Conservation (phyloP, 306 rosid genomes). For the Cicer bijugum region DNA sequence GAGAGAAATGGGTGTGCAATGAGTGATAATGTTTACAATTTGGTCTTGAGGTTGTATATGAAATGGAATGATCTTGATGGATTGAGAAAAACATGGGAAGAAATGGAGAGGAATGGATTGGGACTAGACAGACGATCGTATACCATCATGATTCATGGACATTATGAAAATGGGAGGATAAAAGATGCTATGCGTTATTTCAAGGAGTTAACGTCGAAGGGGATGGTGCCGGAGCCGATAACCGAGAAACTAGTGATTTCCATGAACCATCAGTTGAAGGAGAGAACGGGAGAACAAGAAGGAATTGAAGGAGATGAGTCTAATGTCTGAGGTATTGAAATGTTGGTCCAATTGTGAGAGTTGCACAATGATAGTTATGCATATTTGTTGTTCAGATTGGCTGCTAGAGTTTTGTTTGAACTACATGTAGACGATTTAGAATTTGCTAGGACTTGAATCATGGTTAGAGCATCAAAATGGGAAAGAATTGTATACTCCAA, state of each 20-base stretch:
- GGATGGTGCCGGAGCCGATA: slow-evolving; percentile 64
- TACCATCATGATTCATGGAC: slow-evolving; percentile 74
- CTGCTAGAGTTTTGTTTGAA: slow-evolving; percentile 7
- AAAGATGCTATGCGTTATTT: slow-evolving; percentile 62
- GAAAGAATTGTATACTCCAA: neutral
- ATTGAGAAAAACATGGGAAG: slow-evolving; percentile 65
- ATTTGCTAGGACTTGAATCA: neutral
- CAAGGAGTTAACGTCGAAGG: slow-evolving; percentile 69
- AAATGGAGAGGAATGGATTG: slow-evolving; percentile 67
- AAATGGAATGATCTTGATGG: slow-evolving; percentile 65
- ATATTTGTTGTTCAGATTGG: slow-evolving; percentile 2
- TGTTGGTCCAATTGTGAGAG: neutral
- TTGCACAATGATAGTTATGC: neutral
- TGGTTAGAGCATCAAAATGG: neutral
- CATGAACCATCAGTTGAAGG: slow-evolving; percentile 45
- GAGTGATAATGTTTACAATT: slow-evolving; percentile 64
- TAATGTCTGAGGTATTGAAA: slow-evolving; percentile 21
- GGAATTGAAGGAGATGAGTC: neutral
- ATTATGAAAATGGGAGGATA: slow-evolving; percentile 60
- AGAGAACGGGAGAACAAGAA: slow-evolving; percentile 42
- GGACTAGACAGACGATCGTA: slow-evolving; percentile 72
- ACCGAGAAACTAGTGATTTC: slow-evolving; percentile 57
- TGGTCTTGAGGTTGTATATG: slow-evolving; percentile 74
- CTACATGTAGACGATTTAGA: neutral
- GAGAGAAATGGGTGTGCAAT: slow-evolving; percentile 61